phyloP scores from a whole-genome alignment of 2,329 filamentous ascomycete genomes.

The Talaromyces sp. region DNA sequence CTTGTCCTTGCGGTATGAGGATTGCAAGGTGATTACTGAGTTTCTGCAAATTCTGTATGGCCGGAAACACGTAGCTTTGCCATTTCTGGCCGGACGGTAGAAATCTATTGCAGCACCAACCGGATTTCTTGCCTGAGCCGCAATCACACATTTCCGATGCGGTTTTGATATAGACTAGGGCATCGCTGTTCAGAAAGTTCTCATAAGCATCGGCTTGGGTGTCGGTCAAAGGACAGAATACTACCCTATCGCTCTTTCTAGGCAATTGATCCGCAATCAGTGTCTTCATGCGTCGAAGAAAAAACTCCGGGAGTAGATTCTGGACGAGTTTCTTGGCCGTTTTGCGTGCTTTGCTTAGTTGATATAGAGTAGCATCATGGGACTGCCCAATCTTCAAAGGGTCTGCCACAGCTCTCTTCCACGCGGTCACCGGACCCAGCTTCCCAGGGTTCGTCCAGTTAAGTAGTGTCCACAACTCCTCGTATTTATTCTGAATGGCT shows the following conservation, averaged over 20 bases:
- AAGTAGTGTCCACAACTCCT: constrained; percentile 91
- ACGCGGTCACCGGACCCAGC: constrained; percentile 65
- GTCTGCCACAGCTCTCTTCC: constrained; percentile 72
- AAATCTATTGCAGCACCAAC: constrained; percentile 71
- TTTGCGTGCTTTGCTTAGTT: constrained; percentile 74
- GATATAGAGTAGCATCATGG: constrained; percentile 79
- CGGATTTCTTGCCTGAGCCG: constrained; percentile 63
- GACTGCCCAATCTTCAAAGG: constrained; percentile 86
- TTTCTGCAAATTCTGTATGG: constrained; percentile 77
- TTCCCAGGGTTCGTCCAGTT: constrained; percentile 92
- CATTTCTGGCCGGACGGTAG: constrained; percentile 63
- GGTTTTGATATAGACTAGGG: constrained; percentile 64
- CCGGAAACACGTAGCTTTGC: constrained; percentile 78
- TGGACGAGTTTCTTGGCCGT: constrained; percentile 81
- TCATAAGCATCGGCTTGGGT: constrained; percentile 79
- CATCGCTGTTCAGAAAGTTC: constrained; percentile 69
- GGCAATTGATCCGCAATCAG: constrained; percentile 89
- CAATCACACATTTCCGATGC: constrained; percentile 68
- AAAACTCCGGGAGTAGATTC: constrained; percentile 84
- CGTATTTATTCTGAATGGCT: constrained; percentile 96
- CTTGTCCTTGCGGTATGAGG: constrained; percentile 66
- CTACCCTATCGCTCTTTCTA: constrained; percentile 88
- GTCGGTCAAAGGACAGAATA: constrained; percentile 87
- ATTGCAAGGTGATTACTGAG: constrained; percentile 90
- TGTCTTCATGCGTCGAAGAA: constrained; percentile 87